Conservation (phyloP, 148 eudicot species). For the Spergularia bocconei region DNA sequence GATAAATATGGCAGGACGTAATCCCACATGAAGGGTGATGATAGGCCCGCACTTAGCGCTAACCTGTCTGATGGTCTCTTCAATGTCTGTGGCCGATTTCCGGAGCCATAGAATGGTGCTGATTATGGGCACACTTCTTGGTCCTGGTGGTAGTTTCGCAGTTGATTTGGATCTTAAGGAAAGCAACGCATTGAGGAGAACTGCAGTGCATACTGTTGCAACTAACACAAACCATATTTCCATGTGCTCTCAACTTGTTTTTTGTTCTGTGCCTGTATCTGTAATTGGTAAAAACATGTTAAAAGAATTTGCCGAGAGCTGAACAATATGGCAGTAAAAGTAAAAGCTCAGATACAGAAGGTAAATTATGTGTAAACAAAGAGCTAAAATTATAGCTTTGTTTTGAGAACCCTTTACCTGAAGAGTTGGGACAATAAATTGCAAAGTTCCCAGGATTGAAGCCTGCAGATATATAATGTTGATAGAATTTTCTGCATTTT, state of each 20-base stretch:
- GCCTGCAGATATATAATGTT: constrained; percentile 3
- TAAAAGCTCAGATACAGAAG: not conserved
- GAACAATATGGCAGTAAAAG: not conserved
- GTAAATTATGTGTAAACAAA: not conserved
- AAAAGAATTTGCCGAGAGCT: not conserved
- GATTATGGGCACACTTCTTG: constrained; percentile 35
- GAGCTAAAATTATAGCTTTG: not conserved
- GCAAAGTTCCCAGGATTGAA: constrained; percentile 21
- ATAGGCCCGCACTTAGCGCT: constrained; percentile 46
- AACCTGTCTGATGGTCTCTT: constrained; percentile 36
- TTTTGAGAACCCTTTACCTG: constrained; percentile 33
- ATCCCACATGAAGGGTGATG: constrained; percentile 34
- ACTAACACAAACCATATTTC: constrained; percentile 27
- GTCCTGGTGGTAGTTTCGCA: constrained; percentile 52
- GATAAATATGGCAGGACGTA: constrained; percentile 38
- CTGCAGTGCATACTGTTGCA: constrained; percentile 32
- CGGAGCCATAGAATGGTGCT: constrained; percentile 36
- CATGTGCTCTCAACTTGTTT: not conserved
- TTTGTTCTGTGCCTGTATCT: not conserved
- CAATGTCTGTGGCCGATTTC: constrained; percentile 39
- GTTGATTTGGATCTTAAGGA: constrained; percentile 3
- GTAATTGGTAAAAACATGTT: not conserved
- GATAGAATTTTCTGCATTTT: not conserved
- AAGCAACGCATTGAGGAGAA: constrained; percentile 23
- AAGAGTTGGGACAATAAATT: constrained; percentile 48